Evolutionary conservation across 2,329 filamentous ascomycete genomes (phyloP).

Genomic region (Diaporthe velutina): DNA sequence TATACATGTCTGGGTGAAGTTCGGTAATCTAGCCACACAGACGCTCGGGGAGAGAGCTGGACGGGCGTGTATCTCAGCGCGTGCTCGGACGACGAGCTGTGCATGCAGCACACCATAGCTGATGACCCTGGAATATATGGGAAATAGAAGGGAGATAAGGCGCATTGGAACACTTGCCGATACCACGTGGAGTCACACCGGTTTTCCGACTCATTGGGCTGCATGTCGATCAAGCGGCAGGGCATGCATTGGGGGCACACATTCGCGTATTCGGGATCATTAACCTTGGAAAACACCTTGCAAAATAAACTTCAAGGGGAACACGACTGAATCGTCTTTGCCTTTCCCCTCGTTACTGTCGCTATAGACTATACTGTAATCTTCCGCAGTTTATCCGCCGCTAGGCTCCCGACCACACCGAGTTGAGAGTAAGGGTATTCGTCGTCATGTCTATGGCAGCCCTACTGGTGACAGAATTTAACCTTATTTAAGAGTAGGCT

Average conservation of each 20-base stretch:
- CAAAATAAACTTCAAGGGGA: neutral
- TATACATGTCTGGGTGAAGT: neutral
- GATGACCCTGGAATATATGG: neutral
- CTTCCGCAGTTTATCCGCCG: neutral
- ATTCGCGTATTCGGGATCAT: too few species aligned
- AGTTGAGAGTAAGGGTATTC: neutral
- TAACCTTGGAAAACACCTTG: neutral
- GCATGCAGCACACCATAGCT: neutral
- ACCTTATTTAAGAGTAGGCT: neutral
- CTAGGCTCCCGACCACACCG: neutral
- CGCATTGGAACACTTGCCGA: neutral
- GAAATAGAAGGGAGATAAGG: neutral
- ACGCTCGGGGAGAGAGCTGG: neutral
- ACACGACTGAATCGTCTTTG: neutral
- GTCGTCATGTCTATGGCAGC: neutral
- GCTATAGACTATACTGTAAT: neutral
- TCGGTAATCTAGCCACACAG: conserved; percentile 4
- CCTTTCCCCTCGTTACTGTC: neutral
- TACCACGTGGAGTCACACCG: neutral
- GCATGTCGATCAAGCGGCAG: conserved; percentile 3
- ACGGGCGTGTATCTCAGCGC: conserved; percentile 6
- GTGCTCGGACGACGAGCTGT: neutral
- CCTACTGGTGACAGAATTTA: neutral
- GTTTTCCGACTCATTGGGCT: conserved; percentile 15
- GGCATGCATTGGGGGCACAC: neutral